Evolutionary conservation across 495 filamentous ascomycete species (phyloP).

Genomic region (Aspergillus carlsbadensis): DNA sequence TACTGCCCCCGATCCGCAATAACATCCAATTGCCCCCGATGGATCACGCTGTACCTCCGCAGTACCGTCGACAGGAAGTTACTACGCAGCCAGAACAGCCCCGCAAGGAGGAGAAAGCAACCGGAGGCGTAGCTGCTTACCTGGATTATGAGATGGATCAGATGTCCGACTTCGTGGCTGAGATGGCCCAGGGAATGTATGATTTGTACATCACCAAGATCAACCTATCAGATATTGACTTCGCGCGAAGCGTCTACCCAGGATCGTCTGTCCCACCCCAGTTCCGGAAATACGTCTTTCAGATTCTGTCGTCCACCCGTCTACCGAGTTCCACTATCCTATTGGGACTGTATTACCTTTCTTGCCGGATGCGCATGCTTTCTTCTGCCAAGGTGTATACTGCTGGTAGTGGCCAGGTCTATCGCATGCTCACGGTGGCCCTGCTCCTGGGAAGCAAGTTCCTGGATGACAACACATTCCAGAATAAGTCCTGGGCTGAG

Average conservation of each 20-base stretch:
- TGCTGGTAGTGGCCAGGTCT: constrained; percentile 70
- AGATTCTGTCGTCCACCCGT: constrained; percentile 90
- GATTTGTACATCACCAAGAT: constrained; percentile 59
- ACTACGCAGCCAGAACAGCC: constrained; percentile 38
- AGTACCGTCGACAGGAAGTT: constrained; percentile 46
- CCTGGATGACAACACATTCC: constrained; percentile 97
- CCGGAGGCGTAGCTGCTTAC: constrained; percentile 90
- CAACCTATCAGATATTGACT: constrained; percentile 70
- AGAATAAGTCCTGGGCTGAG: constrained; percentile 98
- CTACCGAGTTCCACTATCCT: constrained; percentile 95
- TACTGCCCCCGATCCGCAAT: constrained; percentile 43
- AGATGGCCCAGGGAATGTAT: constrained; percentile 85
- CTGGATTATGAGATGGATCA: constrained; percentile 98
- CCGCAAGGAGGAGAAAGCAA: constrained; percentile 54
- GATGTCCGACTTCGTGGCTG: constrained; percentile 97
- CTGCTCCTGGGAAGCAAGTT: constrained; percentile 97
- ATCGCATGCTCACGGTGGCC: constrained; percentile 86
- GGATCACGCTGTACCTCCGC: constrained; percentile 41
- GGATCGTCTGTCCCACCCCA: constrained; percentile 65
- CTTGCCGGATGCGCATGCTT: constrained; percentile 75
- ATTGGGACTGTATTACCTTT: constrained; percentile 86
- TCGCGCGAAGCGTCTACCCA: constrained; percentile 73
- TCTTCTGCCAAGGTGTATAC: constrained; percentile 55
- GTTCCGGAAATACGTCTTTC: constrained; percentile 92
- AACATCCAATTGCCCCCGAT: constrained; percentile 46